These are phyloP conservation scores for Mycena sanguinolenta DNA, from an alignment of 768 basidiomycete genomes.

Conservation along the genomic window DNA sequence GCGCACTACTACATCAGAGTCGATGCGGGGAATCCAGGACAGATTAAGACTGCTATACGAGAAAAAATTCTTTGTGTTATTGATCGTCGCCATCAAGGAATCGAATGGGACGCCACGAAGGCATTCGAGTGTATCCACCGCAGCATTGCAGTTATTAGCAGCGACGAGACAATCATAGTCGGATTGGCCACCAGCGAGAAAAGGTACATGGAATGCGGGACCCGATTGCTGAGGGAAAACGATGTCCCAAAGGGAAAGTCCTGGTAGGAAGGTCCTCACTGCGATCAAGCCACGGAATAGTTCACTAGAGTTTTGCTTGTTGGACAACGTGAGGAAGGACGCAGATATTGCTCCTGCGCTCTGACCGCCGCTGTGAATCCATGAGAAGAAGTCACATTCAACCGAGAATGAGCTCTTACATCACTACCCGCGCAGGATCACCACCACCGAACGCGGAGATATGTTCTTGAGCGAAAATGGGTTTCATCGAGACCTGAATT, in stretches of 20 bases:
- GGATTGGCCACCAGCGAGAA: not conserved
- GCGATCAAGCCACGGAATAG: not conserved
- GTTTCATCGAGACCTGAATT: too few species aligned
- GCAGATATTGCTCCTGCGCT: slow-evolving; percentile 23
- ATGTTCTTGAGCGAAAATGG: too few species aligned
- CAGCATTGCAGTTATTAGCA: not conserved
- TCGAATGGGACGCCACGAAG: not conserved
- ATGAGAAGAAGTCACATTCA: too few species aligned
- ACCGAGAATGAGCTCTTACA: not conserved
- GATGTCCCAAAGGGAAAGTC: too few species aligned
- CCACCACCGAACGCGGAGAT: not conserved
- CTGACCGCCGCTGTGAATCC: slow-evolving; percentile 8
- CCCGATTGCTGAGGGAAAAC: not conserved
- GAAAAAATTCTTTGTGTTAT: not conserved
- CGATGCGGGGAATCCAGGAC: not conserved
- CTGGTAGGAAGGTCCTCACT: not conserved
- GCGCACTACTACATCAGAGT: not conserved
- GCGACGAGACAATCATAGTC: not conserved
- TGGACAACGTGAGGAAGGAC: not conserved
- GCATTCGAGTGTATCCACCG: not conserved
- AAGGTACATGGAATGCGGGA: not conserved
- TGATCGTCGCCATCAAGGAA: not conserved
- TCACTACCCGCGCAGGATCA: not conserved
- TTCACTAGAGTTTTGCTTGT: not conserved
- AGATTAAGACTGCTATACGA: not conserved